Percentiles rank a stretch among this genome's conserved stretches.
phyloP scores from a whole-genome alignment of 495 filamentous ascomycete genomes.

The Aspergillus saccharolyticus region DNA sequence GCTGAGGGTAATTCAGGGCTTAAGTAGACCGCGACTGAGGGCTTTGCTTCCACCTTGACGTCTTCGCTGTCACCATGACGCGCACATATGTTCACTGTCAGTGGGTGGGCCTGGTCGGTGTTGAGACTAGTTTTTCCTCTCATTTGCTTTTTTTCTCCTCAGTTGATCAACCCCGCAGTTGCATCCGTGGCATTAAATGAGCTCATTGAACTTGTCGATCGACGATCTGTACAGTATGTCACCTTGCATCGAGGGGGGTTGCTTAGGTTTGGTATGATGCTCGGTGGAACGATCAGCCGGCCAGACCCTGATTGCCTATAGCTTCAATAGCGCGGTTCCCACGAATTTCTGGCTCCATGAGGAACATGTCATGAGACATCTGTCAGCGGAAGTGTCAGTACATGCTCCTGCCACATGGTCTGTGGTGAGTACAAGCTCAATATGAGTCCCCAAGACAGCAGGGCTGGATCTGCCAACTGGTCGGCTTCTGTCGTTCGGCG shows the following conservation, averaged over 20 bases:
- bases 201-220: not conserved
- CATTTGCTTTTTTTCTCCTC: not conserved
- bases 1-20: not conserved
- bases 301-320: too few relatives aligned
- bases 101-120: not conserved
- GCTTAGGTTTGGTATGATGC: not conserved
- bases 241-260: not conserved
- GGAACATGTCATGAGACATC: too few relatives aligned
- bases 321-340: too few relatives aligned
- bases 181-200: not conserved
- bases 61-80: not conserved
- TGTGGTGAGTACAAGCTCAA: too few relatives aligned
- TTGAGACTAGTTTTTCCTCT: not conserved
- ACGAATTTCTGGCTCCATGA: too few relatives aligned
- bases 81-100: not conserved
- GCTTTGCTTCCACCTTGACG: too few relatives aligned
- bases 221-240: not conserved
- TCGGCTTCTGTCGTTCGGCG: too few relatives aligned
- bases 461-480: too few relatives aligned
- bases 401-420: too few relatives aligned
- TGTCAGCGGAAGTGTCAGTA: too few relatives aligned
- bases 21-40: not conserved
- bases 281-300: not conserved
- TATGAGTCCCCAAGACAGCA: too few relatives aligned
- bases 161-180: not conserved